phyloP scores from a whole-genome alignment of 331 rosid genomes.

The Malus hybrid region DNA sequence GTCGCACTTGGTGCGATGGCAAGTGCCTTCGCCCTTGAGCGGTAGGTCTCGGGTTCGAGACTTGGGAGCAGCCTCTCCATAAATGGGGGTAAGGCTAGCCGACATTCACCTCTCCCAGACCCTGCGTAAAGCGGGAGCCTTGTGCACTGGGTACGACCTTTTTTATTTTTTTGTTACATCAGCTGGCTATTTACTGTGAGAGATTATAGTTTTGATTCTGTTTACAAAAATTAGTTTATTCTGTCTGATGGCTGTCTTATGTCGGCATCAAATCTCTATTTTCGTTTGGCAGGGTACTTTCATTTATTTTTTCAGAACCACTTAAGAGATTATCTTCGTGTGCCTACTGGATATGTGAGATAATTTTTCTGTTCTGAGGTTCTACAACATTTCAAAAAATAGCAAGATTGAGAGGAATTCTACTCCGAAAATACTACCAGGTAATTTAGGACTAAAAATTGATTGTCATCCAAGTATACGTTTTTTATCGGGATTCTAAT shows the following conservation, averaged over 20 bases:
- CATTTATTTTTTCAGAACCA: slow-evolving; percentile 82
- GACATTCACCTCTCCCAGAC: too few relatives aligned
- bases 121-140: too few relatives aligned
- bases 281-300: slow-evolving; percentile 60
- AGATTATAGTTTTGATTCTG: background rate
- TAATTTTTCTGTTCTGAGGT: slow-evolving; percentile 60
- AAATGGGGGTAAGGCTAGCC: too few relatives aligned
- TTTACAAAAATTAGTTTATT: background rate
- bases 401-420: slow-evolving; percentile 91
- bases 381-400: slow-evolving; percentile 84
- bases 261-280: slow-evolving; percentile 13
- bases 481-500: too few relatives aligned
- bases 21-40: too few relatives aligned
- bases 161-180: background rate
- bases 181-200: background rate
- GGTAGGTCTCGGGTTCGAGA: too few relatives aligned
- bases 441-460: slow-evolving; percentile 34
- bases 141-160: too few relatives aligned
- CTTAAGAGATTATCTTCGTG: slow-evolving; percentile 66
- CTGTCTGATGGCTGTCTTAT: slow-evolving; percentile 1
- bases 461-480: background rate
- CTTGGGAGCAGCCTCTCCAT: too few relatives aligned
- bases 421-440: slow-evolving; percentile 93
- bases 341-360: slow-evolving; percentile 63
- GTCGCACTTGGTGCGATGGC: too few relatives aligned